phyloP scores from a whole-genome alignment of 768 basidiomycete genomes.

The Cyathus striatus region DNA sequence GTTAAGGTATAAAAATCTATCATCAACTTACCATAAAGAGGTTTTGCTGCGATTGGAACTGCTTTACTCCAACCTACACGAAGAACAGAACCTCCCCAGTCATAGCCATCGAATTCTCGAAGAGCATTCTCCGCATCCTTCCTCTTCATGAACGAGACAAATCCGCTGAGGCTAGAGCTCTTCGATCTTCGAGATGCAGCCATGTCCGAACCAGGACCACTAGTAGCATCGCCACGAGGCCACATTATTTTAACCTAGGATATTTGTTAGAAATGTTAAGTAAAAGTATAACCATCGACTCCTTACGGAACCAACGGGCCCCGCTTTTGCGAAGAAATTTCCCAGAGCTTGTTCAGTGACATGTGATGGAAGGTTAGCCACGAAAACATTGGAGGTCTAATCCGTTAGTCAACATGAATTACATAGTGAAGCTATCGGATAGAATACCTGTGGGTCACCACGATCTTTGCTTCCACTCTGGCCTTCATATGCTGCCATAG shows the following conservation, averaged over 20 bases:
- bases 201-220: constrained; percentile 73
- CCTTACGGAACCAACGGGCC: constrained; percentile 88
- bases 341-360: constrained; percentile 86
- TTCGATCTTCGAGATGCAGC: constrained; percentile 65
- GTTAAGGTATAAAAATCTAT: no score
- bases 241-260: constrained; percentile 94
- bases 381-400: constrained; percentile 93
- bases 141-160: constrained; percentile 95
- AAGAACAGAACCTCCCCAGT: constrained; percentile 89
- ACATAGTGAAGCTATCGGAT: background rate
- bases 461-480: constrained; percentile 88
- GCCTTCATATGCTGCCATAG: constrained; percentile 91
- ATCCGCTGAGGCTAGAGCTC: constrained; percentile 82
- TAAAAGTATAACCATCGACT: background rate
- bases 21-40: constrained; percentile 76
- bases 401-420: background rate
- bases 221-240: constrained; percentile 78
- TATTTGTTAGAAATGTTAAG: background rate
- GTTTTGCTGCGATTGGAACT: constrained; percentile 75
- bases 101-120: constrained; percentile 86
- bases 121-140: constrained; percentile 87
- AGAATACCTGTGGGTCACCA: constrained; percentile 77
- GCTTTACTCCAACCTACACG: constrained; percentile 98
- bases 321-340: constrained; percentile 84
- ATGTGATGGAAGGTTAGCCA: constrained; percentile 85